phyloP scores from a whole-genome alignment of 176 grass and related monocot genomes.

The Oryza officinalis region DNA sequence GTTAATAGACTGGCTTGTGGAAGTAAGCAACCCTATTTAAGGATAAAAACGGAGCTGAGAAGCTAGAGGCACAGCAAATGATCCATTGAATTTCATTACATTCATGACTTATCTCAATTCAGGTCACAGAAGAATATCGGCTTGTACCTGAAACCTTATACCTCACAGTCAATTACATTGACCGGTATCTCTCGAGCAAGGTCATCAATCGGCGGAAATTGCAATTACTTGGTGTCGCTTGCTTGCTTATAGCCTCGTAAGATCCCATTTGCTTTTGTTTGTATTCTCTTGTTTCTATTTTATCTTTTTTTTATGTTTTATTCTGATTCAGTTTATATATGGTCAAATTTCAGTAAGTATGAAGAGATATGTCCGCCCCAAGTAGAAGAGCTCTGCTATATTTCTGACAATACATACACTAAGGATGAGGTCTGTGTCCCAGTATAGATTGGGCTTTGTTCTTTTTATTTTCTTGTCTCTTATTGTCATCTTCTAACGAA shows the following conservation, averaged over 20 bases:
- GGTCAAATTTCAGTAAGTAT: constrained; percentile 67
- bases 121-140: constrained; percentile 89
- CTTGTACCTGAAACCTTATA: constrained; percentile 87
- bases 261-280: constrained; percentile 32
- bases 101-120: constrained; percentile 13
- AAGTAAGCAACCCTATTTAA: constrained; percentile 48
- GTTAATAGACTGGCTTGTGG: constrained; percentile 92
- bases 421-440: constrained; percentile 65
- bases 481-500: constrained; percentile 25
- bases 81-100: not conserved
- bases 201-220: constrained; percentile 61
- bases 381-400: constrained; percentile 91
- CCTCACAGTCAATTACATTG: constrained; percentile 86
- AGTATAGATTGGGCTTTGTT: not conserved
- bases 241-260: constrained; percentile 95
- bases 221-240: constrained; percentile 86
- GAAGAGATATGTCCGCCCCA: constrained; percentile 95
- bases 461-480: not conserved
- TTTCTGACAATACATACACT: constrained; percentile 83
- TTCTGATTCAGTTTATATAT: constrained; percentile 23
- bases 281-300: not conserved
- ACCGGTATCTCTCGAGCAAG: constrained; percentile 81
- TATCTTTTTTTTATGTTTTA: not conserved
- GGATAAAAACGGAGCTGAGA: not conserved
- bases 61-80: not conserved